phyloP scores from a whole-genome alignment of 2,329 filamentous ascomycete genomes.

The Trichoderma afroharzianum region DNA sequence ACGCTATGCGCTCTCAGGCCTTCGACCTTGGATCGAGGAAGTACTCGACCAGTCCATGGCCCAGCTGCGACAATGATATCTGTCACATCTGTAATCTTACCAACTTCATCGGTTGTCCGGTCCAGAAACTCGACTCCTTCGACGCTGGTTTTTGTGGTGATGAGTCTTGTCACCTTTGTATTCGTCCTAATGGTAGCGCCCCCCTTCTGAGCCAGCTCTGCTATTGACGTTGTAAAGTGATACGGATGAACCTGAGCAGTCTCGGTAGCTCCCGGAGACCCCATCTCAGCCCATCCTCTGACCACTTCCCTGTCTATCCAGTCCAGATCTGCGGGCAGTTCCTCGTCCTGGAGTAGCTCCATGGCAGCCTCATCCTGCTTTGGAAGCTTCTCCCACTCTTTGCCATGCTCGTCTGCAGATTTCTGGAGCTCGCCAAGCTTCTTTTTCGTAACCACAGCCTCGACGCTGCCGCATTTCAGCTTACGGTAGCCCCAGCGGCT shows the following conservation, averaged over 20 bases:
- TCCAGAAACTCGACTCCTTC: constrained; percentile 59
- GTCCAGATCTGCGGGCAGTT: constrained; percentile 73
- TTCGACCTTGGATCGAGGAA: constrained; percentile 56
- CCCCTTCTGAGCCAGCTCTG: constrained; percentile 65
- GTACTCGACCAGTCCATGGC: constrained; percentile 59
- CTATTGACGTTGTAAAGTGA: constrained; percentile 84
- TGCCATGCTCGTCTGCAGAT: constrained; percentile 31
- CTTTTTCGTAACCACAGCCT: constrained; percentile 36
- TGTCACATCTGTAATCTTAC: constrained; percentile 43
- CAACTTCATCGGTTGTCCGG: constrained; percentile 37
- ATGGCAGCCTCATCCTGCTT: constrained; percentile 53
- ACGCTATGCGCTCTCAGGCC: constrained; percentile 63
- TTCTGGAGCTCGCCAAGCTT: constrained; percentile 32
- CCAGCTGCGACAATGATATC: constrained; percentile 56
- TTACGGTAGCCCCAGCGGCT: constrained; percentile 82
- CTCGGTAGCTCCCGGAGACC: constrained; percentile 59
- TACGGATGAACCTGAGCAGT: constrained; percentile 94
- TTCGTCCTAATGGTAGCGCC: constrained; percentile 66
- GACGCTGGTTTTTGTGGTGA: constrained; percentile 50
- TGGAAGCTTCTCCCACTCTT: constrained; percentile 59
- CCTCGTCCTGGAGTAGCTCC: constrained; percentile 50
- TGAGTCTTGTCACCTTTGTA: constrained; percentile 64
- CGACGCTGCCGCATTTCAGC: constrained; percentile 66
- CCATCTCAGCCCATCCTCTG: constrained; percentile 76
- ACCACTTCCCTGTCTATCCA: constrained; percentile 73